Evolutionary conservation across 2,329 filamentous ascomycete species (phyloP).

Genomic region (Fusarium secorum): DNA sequence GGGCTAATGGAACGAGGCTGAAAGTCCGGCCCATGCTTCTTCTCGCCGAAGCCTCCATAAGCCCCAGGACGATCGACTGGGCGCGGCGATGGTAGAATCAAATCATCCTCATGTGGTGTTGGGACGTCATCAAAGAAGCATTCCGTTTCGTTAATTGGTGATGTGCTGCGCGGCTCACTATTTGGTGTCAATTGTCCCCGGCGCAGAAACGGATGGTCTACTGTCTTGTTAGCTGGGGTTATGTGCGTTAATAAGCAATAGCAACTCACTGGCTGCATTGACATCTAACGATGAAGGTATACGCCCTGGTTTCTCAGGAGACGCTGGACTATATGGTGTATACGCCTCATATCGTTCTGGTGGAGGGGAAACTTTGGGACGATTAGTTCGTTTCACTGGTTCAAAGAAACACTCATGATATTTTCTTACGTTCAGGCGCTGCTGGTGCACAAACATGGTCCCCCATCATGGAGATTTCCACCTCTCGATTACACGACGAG

Average conservation of each 20-base stretch:
- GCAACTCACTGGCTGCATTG: conserved; percentile 58
- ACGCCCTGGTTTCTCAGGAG: conserved; percentile 50
- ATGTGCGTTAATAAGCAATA: not conserved
- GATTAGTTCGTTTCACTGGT: conserved; percentile 8
- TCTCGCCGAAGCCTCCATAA: conserved; percentile 58
- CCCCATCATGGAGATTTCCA: conserved; percentile 86
- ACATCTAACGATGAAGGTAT: conserved; percentile 60
- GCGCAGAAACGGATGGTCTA: conserved; percentile 63
- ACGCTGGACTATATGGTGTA: conserved; percentile 34
- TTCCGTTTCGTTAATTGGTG: conserved; percentile 60
- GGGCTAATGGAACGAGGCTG: conserved; percentile 39
- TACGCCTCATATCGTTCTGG: conserved; percentile 45
- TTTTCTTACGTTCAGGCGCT: conserved; percentile 57
- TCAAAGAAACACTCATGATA: conserved; percentile 1
- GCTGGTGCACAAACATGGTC: conserved; percentile 75
- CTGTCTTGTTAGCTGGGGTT: conserved; percentile 39
- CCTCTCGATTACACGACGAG: conserved; percentile 77
- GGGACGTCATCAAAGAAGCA: conserved; percentile 55
- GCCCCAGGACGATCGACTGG: conserved; percentile 54
- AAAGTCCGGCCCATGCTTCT: conserved; percentile 40
- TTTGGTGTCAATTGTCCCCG: conserved; percentile 69
- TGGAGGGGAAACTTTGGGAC: conserved; percentile 49
- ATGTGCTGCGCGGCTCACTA: conserved; percentile 68
- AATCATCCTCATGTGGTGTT: conserved; percentile 54
- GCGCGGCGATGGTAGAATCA: conserved; percentile 49